Base-by-base conservation (phyloP, 495 filamentous ascomycete genomes). In the Tuber borchii region DNA sequence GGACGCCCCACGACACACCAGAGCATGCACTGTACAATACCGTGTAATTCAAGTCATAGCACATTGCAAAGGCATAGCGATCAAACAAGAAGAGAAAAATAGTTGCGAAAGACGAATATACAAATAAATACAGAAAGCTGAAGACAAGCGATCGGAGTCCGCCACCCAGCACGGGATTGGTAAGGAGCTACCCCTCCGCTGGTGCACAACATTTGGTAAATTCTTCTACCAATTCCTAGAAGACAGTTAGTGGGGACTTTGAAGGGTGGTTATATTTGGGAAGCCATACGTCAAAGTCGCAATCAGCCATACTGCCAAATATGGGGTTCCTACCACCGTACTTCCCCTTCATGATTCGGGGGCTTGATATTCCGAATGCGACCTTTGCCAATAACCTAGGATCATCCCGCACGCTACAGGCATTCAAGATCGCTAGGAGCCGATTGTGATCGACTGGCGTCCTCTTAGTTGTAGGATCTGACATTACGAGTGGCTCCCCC, bases 281-380 rank as follows among this genome's bases (percentile, higher is more conserved):
- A 70, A 26, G 65, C 79, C 83, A 70, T 80, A 87, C 86, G 80
- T 86, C 83, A 74, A 89, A 88, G 48, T 84, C 82, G 71, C 87
- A 87, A 71, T 85, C 79, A n/a, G 75, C 83, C 83, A 90, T 84
- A 6, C 86, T 87, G 14, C 85, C 85, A 82, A 89, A 90, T 2
- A 86, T 83, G 0, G 22, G 16, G 19, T 78, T 74, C 45, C 17
- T 72, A 40, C 81, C 85, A 20, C 85, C 83, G 37, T 89, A 78
- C 75, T 86, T 88, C 74, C 87, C 78, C 37, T 74, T 68, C 6
- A 80, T 83, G 0, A 87, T 82, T 37, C 88, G 80, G 0, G 89
- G 89, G 77, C 87, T 90, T 69, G 83, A 81, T 70, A 90, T 88
- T 0, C 89, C 89, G 80, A 89, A 90, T 2, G 87, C 89, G 12